A percentile compares a stretch with the other conserved stretches of the same genome.
These are phyloP conservation scores for Chiua sp. DNA, from an alignment of 1,284 basidiomycete species.

Conservation along the genomic window DNA sequence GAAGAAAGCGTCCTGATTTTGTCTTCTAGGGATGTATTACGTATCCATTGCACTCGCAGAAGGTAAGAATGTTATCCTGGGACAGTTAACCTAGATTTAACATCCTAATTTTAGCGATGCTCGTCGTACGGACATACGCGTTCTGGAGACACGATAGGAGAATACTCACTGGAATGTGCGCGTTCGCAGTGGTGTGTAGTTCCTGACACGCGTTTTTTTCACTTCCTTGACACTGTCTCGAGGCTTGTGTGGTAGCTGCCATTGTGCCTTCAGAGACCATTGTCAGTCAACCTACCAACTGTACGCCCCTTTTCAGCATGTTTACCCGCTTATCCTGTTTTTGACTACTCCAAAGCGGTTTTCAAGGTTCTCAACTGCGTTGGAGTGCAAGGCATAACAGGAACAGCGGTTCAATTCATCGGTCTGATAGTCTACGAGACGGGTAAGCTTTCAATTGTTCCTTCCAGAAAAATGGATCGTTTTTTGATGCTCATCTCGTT, in stretches of 20 bases:
- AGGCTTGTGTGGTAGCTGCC: conserved; percentile 14
- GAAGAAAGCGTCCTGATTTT: background rate
- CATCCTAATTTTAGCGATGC: conserved; percentile 16
- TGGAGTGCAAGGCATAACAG: conserved; percentile 8
- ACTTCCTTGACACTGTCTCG: background rate
- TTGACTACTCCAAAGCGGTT: conserved; percentile 9
- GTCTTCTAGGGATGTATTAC: conserved; percentile 20
- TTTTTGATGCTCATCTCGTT: background rate
- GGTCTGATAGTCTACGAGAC: conserved; percentile 23
- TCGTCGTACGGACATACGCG: conserved; percentile 29
- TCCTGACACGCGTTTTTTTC: background rate
- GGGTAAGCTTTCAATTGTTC: conserved; percentile 3
- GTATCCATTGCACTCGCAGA: conserved; percentile 22
- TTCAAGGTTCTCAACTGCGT: conserved; percentile 18
- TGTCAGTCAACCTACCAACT: conserved; percentile 1
- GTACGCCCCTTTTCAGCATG: conserved; percentile 3
- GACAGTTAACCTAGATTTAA: background rate
- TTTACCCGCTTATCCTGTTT: background rate
- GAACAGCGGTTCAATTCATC: conserved; percentile 13
- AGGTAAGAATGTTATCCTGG: conserved; percentile 12
- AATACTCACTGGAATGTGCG: conserved; percentile 21
- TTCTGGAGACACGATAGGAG: conserved; percentile 25
- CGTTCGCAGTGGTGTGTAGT: conserved; percentile 17
- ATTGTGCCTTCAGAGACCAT: conserved; percentile 19
- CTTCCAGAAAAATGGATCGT: background rate